Evolutionary conservation across 2,329 filamentous ascomycete species (phyloP), one percentile per base, ranked within the genome.

Genomic region (Neophaeococcomyces aloes): DNA sequence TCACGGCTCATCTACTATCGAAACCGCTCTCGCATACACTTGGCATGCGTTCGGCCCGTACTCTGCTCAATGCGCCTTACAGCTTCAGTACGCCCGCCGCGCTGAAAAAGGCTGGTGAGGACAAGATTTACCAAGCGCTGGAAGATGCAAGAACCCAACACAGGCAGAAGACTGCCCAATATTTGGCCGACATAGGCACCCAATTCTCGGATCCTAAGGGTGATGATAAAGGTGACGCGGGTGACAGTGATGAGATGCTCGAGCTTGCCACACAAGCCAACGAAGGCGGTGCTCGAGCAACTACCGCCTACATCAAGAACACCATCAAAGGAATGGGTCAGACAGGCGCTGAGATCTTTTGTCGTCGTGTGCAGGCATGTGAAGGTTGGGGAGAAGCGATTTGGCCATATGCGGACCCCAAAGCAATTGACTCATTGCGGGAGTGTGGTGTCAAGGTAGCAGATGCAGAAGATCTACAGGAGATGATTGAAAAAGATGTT

Each of bases 21-120:
- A 61, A 66, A 7, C 66, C 67, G 0, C 66, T 70, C 35, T 61
- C 61, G 8, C 66, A 70, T 48, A 57, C 56, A 19, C 59, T 71
- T 0, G 66, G 67, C 10, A 56, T 68, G 32, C 57, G 67, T 10
- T 60, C 62, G 2, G 65, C 69, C 38, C 59, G 65, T 18, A 69
- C 66, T 1, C 52, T 70, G 11, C 57, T 70, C 32, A 70, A 69
- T 47, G 50, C 57, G 10, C 67, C 67, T 0, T 67, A 68, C 53
- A 54, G 55, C 14, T 56, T 70, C 17, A 68, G 64, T 43, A 55
- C 59, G 7, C 65, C 67, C 0, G 66, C 67, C 49, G 53, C 58
- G 3, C 58, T 68, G 17, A 50, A 56, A 17, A 56, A 61, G 13
- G 64, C 62, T 2, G 65, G 64, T 0, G 50, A 55, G 1, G 59